Base-by-base conservation (phyloP, 441 rosid species). In the Pelargonium citronellum region DNA sequence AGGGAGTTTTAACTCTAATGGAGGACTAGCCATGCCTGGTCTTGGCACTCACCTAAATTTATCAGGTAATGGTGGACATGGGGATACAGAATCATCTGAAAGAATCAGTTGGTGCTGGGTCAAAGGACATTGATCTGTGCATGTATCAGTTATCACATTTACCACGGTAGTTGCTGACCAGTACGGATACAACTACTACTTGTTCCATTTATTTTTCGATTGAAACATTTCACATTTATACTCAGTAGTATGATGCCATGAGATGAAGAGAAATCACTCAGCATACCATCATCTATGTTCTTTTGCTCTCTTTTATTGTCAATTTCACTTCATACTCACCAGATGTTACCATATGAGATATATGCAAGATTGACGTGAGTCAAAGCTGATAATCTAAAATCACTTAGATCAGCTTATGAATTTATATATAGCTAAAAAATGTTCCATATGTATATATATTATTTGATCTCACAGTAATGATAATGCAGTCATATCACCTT, bases 41-140 rank as follows among this genome's bases (percentile, higher is more conserved):
- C 89, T 92, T 72, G 83, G 87, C 16, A 88, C 98, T 49, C 91
- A 95, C 74, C 77, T 95, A 69, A 95, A 86, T 83, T 69, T 92
- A 72, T 30, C 81, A 73, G 89, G 79, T 53, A 91, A 87, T 73
- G 85, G 78, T 68, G 96, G 96, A 76, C 86, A 58, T 58, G 30
- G 64, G 10, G 30, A 20, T 58, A 7, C 24, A 10, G 30, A 58
- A 20, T 58, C 30, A 58, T 58, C 30, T 58, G 24, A 58, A 58
- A 58, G 30, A 19, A 58, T 58, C 34, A 20, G 22, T 20, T 57
- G 20, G 64, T 58, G 30, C 64, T 58, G 64, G 27, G 4, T 19
- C 13, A 19, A 58, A 51, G 13, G 64, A 58, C 27, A 7, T 19
- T 58, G 22, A 58, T 58, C 30, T 20, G 64, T 30, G 37, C 64